These are phyloP conservation scores for Sclerotinia borealis DNA, from an alignment of 2,329 filamentous ascomycete genomes.

Conservation along the genomic window DNA sequence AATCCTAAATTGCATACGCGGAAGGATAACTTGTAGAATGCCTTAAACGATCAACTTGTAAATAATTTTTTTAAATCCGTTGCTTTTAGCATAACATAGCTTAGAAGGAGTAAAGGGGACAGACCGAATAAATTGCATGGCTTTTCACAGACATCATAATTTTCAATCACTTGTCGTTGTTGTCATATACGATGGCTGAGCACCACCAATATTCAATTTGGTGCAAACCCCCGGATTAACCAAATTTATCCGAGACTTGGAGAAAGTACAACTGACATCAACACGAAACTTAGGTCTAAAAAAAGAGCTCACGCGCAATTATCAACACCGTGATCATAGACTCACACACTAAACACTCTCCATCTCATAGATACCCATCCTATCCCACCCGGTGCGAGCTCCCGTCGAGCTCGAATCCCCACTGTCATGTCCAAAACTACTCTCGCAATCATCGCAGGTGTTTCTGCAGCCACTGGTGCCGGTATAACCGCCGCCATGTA, in stretches of 20 bases:
- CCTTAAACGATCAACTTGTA: too few species aligned
- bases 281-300: constrained; percentile 5
- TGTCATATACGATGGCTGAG: too few species aligned
- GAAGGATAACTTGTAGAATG: too few species aligned
- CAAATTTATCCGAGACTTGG: neutral
- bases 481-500: constrained; percentile 65
- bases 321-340: constrained; percentile 10
- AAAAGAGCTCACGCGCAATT: constrained; percentile 13
- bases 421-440: constrained; percentile 69
- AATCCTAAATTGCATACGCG: too few species aligned
- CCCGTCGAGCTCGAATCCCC: constrained; percentile 4
- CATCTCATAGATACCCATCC: constrained; percentile 5
- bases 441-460: constrained; percentile 66
- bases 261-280: constrained; percentile 9
- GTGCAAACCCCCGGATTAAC: constrained; percentile 2
- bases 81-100: too few species aligned
- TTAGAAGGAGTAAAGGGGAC: neutral
- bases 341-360: neutral
- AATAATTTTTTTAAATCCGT: too few species aligned
- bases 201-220: too few species aligned
- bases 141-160: neutral
- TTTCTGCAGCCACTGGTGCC: constrained; percentile 70
- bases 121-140: neutral
- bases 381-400: constrained; percentile 8
- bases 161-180: neutral